phyloP scores from a whole-genome alignment of 2,329 filamentous ascomycete genomes.

The Anthostomella pinea region DNA sequence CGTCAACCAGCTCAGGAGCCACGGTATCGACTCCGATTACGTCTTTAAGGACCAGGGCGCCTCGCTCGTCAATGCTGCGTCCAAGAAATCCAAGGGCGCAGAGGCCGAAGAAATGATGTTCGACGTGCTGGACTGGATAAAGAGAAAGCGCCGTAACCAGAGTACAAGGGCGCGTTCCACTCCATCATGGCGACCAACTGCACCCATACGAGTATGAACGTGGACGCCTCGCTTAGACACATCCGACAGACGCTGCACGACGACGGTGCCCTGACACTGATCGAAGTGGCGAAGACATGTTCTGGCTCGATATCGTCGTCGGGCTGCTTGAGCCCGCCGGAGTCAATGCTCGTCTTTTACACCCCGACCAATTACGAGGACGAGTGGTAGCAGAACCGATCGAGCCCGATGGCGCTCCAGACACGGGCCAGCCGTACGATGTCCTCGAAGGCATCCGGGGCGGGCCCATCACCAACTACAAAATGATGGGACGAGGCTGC shows the following conservation, averaged over 20 bases:
- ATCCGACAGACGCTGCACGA: conserved; percentile 8
- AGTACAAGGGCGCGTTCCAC: conserved; percentile 2
- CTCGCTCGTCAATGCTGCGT: conserved; percentile 7
- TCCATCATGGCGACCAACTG: conserved; percentile 9
- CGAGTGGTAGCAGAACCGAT: conserved; percentile 15
- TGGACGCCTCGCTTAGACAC: conserved; percentile 3
- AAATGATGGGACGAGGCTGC: conserved; percentile 13
- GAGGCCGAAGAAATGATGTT: conserved; percentile 7
- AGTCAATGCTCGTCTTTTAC: conserved; percentile 6
- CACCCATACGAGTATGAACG: conserved; percentile 10
- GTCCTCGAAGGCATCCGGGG: conserved; percentile 27
- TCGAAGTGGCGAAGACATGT: conserved; percentile 12
- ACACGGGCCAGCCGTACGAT: conserved; percentile 23
- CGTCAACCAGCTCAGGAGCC: conserved; percentile 4
- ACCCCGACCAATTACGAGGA: conserved; percentile 8
- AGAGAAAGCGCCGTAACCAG: not conserved
- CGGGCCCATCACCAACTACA: conserved; percentile 22
- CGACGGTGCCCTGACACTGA: conserved; percentile 7
- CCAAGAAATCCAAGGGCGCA: conserved; percentile 3
- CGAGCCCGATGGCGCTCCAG: conserved; percentile 12
- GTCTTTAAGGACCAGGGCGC: conserved; percentile 8
- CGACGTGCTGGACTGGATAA: conserved; percentile 7
- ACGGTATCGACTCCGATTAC: conserved; percentile 9
- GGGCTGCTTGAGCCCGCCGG: conserved; percentile 9
- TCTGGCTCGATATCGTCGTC: conserved; percentile 10